These are phyloP conservation scores for Cynara cardunculus DNA, from an alignment of 129 eudicot species.

Conservation along the genomic window DNA sequence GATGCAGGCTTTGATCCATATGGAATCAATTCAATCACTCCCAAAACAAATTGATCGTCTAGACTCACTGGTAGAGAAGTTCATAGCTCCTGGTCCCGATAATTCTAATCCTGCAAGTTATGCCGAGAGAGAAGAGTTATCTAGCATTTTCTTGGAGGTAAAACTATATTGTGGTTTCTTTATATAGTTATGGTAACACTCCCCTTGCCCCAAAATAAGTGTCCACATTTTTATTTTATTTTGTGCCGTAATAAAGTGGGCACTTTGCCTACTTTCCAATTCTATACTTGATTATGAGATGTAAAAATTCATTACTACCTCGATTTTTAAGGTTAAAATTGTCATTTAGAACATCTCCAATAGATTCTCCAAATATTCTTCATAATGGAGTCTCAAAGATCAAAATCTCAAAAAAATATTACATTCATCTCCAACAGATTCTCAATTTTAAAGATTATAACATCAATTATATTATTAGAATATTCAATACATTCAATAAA, in stretches of 20 bases:
- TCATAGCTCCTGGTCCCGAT: slow-evolving; percentile 58
- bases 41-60: slow-evolving; percentile 76
- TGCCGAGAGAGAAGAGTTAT: slow-evolving; percentile 83
- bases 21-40: slow-evolving; percentile 70
- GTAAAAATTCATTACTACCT: neutral
- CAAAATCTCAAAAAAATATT: too few species aligned
- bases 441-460: too few species aligned
- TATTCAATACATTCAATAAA: too few species aligned
- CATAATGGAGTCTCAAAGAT: too few species aligned
- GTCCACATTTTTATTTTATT: neutral
- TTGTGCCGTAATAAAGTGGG: neutral
- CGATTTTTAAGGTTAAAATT: neutral
- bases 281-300: neutral
- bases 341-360: neutral
- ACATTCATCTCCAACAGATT: too few species aligned
- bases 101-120: slow-evolving; percentile 52
- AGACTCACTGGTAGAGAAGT: slow-evolving; percentile 79
- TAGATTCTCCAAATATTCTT: too few species aligned
- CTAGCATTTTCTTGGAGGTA: slow-evolving; percentile 94
- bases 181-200: neutral
- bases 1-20: slow-evolving; percentile 82
- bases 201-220: neutral
- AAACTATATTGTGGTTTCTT: neutral
- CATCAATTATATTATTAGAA: too few species aligned
- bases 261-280: neutral